Base-by-base conservation (phyloP, 257 asterid genomes). In the Anisodus acutangulus region DNA sequence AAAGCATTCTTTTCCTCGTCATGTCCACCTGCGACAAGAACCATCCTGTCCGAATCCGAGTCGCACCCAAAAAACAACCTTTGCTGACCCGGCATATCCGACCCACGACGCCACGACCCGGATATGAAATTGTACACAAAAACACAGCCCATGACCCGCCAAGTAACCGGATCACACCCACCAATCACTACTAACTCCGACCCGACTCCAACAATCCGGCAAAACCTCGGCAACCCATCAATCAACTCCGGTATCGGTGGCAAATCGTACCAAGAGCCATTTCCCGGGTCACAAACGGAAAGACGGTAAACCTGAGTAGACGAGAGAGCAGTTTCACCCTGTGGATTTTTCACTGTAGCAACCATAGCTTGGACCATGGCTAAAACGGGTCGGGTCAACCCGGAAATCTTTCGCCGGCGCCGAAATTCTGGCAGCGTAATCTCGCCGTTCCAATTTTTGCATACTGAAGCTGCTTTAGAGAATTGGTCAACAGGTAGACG, bases 11-110 rank as follows among this genome's bases (percentile, higher is more conserved):
- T 81, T 15, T 66, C 35, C 0, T 26, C 81, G 9, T 84, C 87
- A 11, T 84, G 87, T 16, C 89, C 89, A 4, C 89, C 87, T 10
- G 87, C 89, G 6, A 87, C 64, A 8, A 87, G 35, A 57, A 87
- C 79, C 5, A 15, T 16, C 3, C 49, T 53, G 2, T 84, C 39
- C 1, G 9, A 43, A 81, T 72, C 85, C 26, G 87, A 84, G 1
- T 5, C 84, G 5, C 89, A 87, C 19, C 85, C 89, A n/a, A 84
- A 87, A 9, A 84, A 81, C 2, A 71, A 47, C 53, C 85, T 81
- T 0, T 15, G 58, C 49, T 63, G 54, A 19, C 89, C 89, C 2
- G 89, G 89, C 81, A 87, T 84, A 31, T 76, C 74, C 19, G 85
- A 60, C 17, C 89, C 89, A 1, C 13, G 59, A 11, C 89, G 85